Base-by-base conservation (phyloP, 345 rosid species). In the Gossypium raimondii region DNA sequence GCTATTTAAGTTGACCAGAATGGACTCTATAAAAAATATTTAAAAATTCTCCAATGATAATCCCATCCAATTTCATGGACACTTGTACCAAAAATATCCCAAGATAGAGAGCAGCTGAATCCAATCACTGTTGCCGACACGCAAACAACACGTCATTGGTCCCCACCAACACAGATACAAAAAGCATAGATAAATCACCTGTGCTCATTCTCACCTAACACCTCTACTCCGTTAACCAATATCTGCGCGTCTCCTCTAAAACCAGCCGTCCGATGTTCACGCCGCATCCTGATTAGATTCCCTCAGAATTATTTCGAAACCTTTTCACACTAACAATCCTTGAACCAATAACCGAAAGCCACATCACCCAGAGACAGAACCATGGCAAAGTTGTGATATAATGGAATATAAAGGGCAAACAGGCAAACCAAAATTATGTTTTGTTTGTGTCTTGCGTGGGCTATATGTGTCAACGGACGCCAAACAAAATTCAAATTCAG, bases 391-490 rank as follows among this genome's bases (percentile, higher is more conserved):
- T 57, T 63, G 51, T 18, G 16, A 43, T 43, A 44, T 16, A 41
- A 12, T 0, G 20, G 56, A 66, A 11, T 18, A 66, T 47, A 24
- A 27, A 51, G 73, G 73, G 22, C 11, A 51, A 65, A 3, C 4
- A 16, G 2, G 10, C 2, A 52, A 50, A 48, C n/a, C 3, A 22
- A 17, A 74, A 62, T 45, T 61, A 58, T 58, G 51, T 9, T 4
- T n/a, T 56, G 70, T 34, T 48, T 48, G 52, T 48, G 52, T 76
- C 77, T 50, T 77, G 55, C 57, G 57, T 14, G 62, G 20, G 60
- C 45, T 38, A 22, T 25, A 52, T 61, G 82, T 73, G 87, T 85
- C 89, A 84, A 85, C 89, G 91, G 87, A 84, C 82, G 76, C 87
- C 82, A 82, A 84, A 76, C 69, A 69, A 59, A 74, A 80, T 70